Evolutionary conservation across 1,139 yeast species (phyloP).

Genomic region (Torulaspora pretoriensis): DNA sequence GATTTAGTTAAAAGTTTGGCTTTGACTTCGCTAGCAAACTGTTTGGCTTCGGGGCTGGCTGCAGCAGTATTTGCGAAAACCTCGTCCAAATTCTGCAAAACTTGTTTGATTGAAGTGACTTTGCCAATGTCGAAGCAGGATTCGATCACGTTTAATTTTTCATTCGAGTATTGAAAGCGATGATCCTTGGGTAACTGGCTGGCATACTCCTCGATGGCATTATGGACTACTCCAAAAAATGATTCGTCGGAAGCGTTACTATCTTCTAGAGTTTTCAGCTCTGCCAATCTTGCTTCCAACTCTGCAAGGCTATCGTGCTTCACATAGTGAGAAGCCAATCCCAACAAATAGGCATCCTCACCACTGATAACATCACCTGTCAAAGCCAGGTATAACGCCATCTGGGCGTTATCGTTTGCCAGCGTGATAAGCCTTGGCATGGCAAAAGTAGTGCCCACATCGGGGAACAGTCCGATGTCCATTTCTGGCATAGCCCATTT

Average conservation of each 20-base stretch:
- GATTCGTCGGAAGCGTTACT: slow-evolving; percentile 16
- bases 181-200: slow-evolving; percentile 64
- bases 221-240: slow-evolving; percentile 49
- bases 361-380: slow-evolving; percentile 81
- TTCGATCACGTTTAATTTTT: slow-evolving; percentile 61
- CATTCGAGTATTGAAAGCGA: slow-evolving; percentile 54
- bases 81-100: slow-evolving; percentile 52
- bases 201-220: slow-evolving; percentile 72
- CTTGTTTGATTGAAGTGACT: slow-evolving; percentile 54
- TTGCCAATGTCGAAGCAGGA: slow-evolving; percentile 51
- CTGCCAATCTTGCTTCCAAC: slow-evolving; percentile 61
- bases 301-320: slow-evolving; percentile 59
- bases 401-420: slow-evolving; percentile 54
- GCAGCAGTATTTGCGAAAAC: slow-evolving; percentile 26
- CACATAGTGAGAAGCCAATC: slow-evolving; percentile 88
- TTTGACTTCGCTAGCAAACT: slow-evolving; percentile 61
- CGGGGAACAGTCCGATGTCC: slow-evolving; percentile 95
- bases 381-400: slow-evolving; percentile 81
- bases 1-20: slow-evolving; percentile 55
- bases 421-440: slow-evolving; percentile 57
- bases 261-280: slow-evolving; percentile 33
- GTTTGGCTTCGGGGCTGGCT: slow-evolving; percentile 46
- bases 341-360: slow-evolving; percentile 72
- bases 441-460: slow-evolving; percentile 91
- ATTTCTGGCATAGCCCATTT: slow-evolving; percentile 97